phyloP scores from a whole-genome alignment of 305 asterid genomes.

The Fraxinus sp. region DNA sequence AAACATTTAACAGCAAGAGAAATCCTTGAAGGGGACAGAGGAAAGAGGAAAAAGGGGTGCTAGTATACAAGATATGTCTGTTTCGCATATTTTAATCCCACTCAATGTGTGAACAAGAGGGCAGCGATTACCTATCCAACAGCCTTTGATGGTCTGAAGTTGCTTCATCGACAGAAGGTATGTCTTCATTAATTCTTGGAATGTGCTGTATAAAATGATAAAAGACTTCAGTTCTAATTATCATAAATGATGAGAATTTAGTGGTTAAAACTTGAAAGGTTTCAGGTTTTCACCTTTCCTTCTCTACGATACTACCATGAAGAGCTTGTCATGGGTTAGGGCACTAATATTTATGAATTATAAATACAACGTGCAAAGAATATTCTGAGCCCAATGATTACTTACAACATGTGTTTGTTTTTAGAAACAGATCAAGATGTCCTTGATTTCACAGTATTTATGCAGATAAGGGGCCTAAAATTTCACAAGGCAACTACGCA shows the following conservation, averaged over 20 bases:
- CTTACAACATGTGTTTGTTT: not conserved
- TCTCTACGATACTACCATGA: not conserved
- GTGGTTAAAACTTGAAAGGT: constrained; percentile 5
- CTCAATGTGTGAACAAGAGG: constrained; percentile 24
- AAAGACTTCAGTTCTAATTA: constrained; percentile 1
- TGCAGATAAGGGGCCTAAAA: not conserved
- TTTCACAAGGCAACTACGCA: not conserved
- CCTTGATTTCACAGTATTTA: not conserved
- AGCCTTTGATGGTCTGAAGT: constrained; percentile 96
- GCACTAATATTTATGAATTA: not conserved
- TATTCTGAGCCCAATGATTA: not conserved
- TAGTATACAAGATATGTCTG: not conserved
- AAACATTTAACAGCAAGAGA: constrained; percentile 8
- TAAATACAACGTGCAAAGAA: not conserved
- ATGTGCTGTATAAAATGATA: constrained; percentile 62
- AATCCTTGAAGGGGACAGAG: not conserved
- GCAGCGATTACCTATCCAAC: constrained; percentile 64
- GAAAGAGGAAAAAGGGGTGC: not conserved
- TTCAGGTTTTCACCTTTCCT: constrained; percentile 5
- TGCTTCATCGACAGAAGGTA: constrained; percentile 90
- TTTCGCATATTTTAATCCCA: not conserved
- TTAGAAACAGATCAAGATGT: not conserved
- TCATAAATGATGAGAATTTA: constrained; percentile 12
- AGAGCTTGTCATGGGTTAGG: not conserved
- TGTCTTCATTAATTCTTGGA: constrained; percentile 86